A percentile compares a stretch with the other conserved stretches of the same genome.
Conservation (phyloP, 306 rosid genomes). For the Quercus dentata region DNA sequence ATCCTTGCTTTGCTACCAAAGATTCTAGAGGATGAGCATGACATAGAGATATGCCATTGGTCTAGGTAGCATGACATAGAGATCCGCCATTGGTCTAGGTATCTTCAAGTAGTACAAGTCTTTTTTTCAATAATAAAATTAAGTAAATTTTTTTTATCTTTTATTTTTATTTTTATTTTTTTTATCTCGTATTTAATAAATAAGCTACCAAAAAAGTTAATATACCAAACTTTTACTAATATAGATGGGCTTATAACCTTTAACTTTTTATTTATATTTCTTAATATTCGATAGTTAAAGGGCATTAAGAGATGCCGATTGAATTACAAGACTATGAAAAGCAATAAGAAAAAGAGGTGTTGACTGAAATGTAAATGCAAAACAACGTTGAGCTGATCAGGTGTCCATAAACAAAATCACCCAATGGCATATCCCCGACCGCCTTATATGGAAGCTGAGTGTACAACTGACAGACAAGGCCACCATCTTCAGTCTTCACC, state of each 20-base stretch:
- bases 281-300: too few species aligned
- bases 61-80: background rate
- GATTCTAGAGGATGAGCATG: background rate
- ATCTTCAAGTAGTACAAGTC: background rate
- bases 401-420: conserved; percentile 1
- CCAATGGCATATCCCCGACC: conserved; percentile 24
- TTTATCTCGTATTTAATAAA: too few species aligned
- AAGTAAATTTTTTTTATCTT: too few species aligned
- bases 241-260: too few species aligned
- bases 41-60: background rate
- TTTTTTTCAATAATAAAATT: too few species aligned
- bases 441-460: conserved; percentile 21
- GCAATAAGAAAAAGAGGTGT: background rate
- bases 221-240: too few species aligned
- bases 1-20: background rate
- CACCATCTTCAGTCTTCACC: background rate
- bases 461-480: conserved; percentile 8
- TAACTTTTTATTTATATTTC: too few species aligned
- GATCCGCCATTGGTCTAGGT: background rate
- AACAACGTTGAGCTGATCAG: background rate
- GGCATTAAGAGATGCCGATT: too few species aligned
- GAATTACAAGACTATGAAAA: background rate
- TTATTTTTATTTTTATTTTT: too few species aligned
- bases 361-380: background rate
- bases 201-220: too few species aligned